These are phyloP conservation scores for Quillaja saponaria DNA, from an alignment of 306 rosid genomes.

Conservation along the genomic window DNA sequence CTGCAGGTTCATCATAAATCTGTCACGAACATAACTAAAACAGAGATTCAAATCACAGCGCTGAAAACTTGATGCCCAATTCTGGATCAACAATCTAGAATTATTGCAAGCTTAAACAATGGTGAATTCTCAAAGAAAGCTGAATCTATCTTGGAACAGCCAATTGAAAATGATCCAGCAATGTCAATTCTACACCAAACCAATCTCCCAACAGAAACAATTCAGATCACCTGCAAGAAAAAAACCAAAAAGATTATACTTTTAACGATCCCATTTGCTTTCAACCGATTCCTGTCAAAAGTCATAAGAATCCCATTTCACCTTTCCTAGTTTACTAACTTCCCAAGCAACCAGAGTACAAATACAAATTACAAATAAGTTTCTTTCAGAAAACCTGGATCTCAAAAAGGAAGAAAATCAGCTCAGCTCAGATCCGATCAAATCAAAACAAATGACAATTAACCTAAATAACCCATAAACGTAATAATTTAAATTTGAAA, in stretches of 20 bases:
- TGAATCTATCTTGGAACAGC: background rate
- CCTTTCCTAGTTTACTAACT: slow-evolving; percentile 19
- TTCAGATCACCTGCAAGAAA: slow-evolving; percentile 50
- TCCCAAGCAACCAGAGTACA: slow-evolving; percentile 27
- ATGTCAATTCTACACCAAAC: slow-evolving; percentile 29
- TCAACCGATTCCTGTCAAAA: slow-evolving; percentile 5
- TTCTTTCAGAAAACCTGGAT: slow-evolving; percentile 34
- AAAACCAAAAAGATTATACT: slow-evolving; percentile 36
- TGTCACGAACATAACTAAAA: slow-evolving; percentile 14
- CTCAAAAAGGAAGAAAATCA: slow-evolving; percentile 33
- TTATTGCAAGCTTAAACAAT: background rate
- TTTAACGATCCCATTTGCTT: slow-evolving; percentile 13
- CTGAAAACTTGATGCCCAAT: slow-evolving; percentile 16
- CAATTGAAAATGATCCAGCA: slow-evolving; percentile 17
- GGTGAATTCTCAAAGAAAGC: slow-evolving; percentile 7
- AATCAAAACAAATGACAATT: slow-evolving; percentile 27
- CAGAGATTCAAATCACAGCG: slow-evolving; percentile 12
- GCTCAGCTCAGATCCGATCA: slow-evolving; percentile 47
- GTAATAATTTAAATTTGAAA: slow-evolving; percentile 27
- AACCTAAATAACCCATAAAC: slow-evolving; percentile 13
- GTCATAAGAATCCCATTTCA: slow-evolving; percentile 27
- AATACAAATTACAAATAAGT: slow-evolving; percentile 8
- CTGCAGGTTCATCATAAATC: slow-evolving; percentile 16
- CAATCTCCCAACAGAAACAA: slow-evolving; percentile 24
- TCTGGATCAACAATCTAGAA: slow-evolving; percentile 34